Evolutionary conservation across 2,329 filamentous ascomycete genomes (phyloP), one percentile per base, ranked within the genome.

Genomic region (Hansfordia pulvinata): DNA sequence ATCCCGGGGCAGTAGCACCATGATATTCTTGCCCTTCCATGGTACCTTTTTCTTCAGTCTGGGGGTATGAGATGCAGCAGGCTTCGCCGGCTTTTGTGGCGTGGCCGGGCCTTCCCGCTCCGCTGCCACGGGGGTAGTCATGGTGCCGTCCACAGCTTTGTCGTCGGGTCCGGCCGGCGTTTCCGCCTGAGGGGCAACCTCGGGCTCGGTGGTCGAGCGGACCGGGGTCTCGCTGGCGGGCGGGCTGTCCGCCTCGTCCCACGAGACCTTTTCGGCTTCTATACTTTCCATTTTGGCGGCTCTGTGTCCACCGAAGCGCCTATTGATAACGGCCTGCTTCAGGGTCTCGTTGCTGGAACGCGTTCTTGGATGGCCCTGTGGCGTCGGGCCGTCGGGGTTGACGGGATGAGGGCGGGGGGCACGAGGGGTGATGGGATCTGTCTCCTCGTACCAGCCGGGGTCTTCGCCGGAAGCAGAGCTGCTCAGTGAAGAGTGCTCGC

Each of bases 401-500:
- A 40, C 33, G 35, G 46, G 42, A 42, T 45, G 35, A 32, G 32
- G 12, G 11, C 37, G 39, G 18, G 42, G 41, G 14, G 64, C 55
- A 39, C 54, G 59, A 7, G 65, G 65, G 5, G 67, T 70, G 26
- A 47, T 52, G 24, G 53, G 47, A 27, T 60, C 54, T 25, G 58
- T 51, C 36, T 64, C 59, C 37, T 64, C 62, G 31, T 62, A 46
- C 58, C 62, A 68, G 33, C 47, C 46, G 28, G 50, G 49, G 23
- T 56, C 52, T 38, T 63, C 54, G 35, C 56, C 62, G 34, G 59
- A 60, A 46, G 65, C 54, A 40, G 72, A 76, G 66, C 69, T 64
- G 61, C 71, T 76, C 70, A 76, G 42, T 60, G 76, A 81, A 65
- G 75, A 80, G 58, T 69, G 69, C 60, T 83, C 79, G 48, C 77